Conservation (phyloP, 176 grass and related monocot genomes). For the Musa troglodytarum region DNA sequence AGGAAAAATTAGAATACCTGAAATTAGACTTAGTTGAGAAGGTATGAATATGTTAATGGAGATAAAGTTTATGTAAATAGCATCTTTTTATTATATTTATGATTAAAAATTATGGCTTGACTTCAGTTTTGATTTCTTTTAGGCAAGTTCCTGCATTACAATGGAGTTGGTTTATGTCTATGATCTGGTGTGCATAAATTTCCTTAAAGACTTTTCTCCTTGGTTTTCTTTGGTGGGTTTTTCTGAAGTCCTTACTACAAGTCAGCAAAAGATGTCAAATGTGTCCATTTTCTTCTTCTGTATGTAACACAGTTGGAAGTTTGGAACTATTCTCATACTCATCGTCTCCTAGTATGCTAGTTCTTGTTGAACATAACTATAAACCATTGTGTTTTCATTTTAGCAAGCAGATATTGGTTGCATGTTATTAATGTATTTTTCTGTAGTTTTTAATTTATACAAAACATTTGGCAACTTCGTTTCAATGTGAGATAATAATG, state of each 20-base stretch:
- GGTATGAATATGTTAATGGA: conserved; percentile 27
- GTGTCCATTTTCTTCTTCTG: neutral
- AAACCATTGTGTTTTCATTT: neutral
- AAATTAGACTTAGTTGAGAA: conserved; percentile 59
- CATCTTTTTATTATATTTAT: neutral
- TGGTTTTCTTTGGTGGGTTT: neutral
- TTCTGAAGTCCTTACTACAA: neutral
- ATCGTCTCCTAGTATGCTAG: neutral
- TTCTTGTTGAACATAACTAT: neutral
- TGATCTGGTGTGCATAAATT: conserved; percentile 61
- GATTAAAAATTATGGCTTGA: conserved; percentile 3
- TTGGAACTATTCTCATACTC: neutral
- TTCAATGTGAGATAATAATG: neutral
- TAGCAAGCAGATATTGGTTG: neutral
- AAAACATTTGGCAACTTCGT: neutral
- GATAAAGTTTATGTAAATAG: neutral
- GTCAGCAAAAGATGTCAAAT: neutral
- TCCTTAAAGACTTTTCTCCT: neutral
- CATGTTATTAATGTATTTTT: neutral
- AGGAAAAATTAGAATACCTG: conserved; percentile 64
- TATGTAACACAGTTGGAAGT: neutral
- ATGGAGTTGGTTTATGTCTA: conserved; percentile 77
- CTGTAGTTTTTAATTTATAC: neutral
- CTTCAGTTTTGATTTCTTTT: conserved; percentile 28
- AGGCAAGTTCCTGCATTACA: conserved; percentile 89